Conservation (phyloP, 257 asterid species). For the Ligustrum vulgare region DNA sequence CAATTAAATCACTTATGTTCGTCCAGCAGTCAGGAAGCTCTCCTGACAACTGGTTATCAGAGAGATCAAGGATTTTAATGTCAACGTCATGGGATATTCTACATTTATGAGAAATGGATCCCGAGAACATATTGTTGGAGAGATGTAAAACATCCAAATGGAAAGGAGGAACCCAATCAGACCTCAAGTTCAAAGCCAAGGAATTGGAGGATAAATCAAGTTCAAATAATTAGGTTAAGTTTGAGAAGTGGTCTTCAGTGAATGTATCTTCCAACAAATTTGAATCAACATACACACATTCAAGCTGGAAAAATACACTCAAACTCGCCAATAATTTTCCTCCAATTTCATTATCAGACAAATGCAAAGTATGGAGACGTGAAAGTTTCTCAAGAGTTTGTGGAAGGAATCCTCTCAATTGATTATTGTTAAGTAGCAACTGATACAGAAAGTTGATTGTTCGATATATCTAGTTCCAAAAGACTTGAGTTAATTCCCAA, state of each 20-base stretch:
- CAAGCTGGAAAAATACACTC: no score
- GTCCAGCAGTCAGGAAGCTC: conserved; percentile 33
- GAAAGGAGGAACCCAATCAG: not conserved
- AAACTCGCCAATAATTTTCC: no score
- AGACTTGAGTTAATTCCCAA: no score
- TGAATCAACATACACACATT: no score
- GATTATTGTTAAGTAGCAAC: no score
- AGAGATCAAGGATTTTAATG: conserved; percentile 18
- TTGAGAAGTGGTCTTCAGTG: conserved; percentile 22
- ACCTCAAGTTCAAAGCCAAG: conserved; percentile 15
- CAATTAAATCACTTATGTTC: not conserved
- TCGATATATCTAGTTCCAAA: no score
- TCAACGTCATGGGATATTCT: not conserved
- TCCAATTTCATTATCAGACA: no score
- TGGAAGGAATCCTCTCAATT: no score
- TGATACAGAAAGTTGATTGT: no score
- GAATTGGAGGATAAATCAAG: conserved; percentile 31
- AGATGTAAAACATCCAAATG: conserved; percentile 9
- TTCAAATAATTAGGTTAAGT: conserved; percentile 13
- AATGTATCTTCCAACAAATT: no score
- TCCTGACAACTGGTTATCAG: conserved; percentile 26
- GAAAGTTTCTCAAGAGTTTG: no score
- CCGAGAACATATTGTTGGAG: conserved; percentile 30
- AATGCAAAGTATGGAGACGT: no score
- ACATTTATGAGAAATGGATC: conserved; percentile 33